Base-by-base conservation (phyloP, 495 filamentous ascomycete species). In the Neurospora sp. region DNA sequence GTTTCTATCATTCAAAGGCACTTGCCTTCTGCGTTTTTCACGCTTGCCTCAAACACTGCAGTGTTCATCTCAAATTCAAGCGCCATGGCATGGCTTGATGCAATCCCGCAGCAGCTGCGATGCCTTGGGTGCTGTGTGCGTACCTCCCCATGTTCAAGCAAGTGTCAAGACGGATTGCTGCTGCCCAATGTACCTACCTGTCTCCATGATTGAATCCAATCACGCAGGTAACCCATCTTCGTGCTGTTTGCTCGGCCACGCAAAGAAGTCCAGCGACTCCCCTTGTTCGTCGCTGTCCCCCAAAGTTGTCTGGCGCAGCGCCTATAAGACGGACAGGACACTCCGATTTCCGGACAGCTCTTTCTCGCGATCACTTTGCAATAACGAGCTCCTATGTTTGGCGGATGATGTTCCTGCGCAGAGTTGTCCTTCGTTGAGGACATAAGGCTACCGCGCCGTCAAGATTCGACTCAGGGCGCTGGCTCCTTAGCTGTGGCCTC, bases 301-400 rank as follows among this genome's bases (percentile, higher is more conserved):
- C 42, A 42, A 42, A 1, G 18, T n/a, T 44, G 42, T 44, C 42
- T n/a, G 42, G 41, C 16, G 16, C 41, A 44, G 42, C 42, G 8
- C 16, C 7, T n/a, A 44, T 44, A 44, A 44, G 42, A 44, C 42
- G 7, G 2, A n/a, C 18, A 1, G 42, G 18, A 44, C 42, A 44
- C 42, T 44, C 42, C 42, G 7, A n/a, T 8, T 8, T 44, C 3
- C 1, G 2, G 1, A n/a, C 18, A n/a, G 2, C 7, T 44, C 3
- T 8, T 44, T n/a, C 42, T 8, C 18, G 0, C 0, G 0, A 44
- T n/a, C 18, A 8, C 7, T 0, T n/a, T 8, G 0, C 42, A 18
- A n/a, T 6, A 44, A 7, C 16, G 0, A n/a, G 3, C 7, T n/a
- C 18, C 7, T n/a, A n/a, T 1, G 16, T 0, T 44, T n/a, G 2